A percentile compares a stretch with the other conserved stretches of the same genome.
These are phyloP conservation scores for Hirschfeldia incana DNA, from an alignment of 345 rosid species.

Conservation along the genomic window DNA sequence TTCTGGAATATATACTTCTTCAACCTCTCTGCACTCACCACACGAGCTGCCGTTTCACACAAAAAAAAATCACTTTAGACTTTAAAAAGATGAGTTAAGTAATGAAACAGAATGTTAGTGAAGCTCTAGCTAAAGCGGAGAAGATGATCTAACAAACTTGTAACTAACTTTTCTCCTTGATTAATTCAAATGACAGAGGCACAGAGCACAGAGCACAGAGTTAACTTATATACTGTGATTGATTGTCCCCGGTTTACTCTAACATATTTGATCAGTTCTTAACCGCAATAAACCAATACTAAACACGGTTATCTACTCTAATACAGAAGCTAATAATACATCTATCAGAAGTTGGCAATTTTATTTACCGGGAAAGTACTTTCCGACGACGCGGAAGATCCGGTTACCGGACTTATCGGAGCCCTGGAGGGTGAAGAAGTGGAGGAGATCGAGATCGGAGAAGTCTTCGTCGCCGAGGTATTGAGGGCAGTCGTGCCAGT, in stretches of 20 bases:
- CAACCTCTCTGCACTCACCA: slow-evolving; percentile 72
- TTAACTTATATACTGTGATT: neutral
- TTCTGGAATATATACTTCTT: slow-evolving; percentile 79
- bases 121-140: neutral
- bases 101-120: neutral
- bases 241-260: neutral
- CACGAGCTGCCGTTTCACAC: slow-evolving; percentile 64
- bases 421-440: slow-evolving; percentile 71
- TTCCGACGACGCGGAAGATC: slow-evolving; percentile 78
- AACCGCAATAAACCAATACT: neutral
- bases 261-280: neutral
- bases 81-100: neutral
- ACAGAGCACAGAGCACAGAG: neutral
- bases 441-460: slow-evolving; percentile 84
- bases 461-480: slow-evolving; percentile 72
- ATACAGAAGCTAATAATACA: too few species aligned
- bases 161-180: neutral
- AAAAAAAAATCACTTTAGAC: neutral
- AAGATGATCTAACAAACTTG: neutral
- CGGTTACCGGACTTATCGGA: slow-evolving; percentile 74
- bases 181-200: neutral
- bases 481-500: slow-evolving; percentile 88
- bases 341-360: neutral
- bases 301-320: neutral
- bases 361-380: slow-evolving; percentile 77